Percentiles rank a stretch among this genome's conserved stretches.
These are phyloP conservation scores for Boehmeria nivea DNA, from an alignment of 306 rosid species.

Conservation along the genomic window DNA sequence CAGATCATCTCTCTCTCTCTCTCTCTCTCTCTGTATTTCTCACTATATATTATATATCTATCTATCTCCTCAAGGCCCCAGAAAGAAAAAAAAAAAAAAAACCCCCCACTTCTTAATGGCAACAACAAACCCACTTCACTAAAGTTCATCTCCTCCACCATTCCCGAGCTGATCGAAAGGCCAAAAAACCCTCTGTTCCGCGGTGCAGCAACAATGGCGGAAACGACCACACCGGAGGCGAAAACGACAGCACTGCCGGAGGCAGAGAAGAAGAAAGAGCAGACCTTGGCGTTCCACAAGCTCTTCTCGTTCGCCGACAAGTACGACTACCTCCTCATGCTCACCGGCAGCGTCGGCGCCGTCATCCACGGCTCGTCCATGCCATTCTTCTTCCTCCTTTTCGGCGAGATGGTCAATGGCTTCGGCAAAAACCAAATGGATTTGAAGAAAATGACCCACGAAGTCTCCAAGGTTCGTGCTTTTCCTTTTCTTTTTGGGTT, in stretches of 20 bases:
- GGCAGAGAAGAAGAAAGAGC: slow-evolving; percentile 95
- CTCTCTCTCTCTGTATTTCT: slow-evolving; percentile 23
- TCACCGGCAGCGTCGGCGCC: slow-evolving; percentile 81
- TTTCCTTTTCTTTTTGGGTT: background rate
- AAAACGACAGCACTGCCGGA: slow-evolving; percentile 45
- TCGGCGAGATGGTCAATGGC: slow-evolving; percentile 96
- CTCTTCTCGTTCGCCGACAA: slow-evolving; percentile 92
- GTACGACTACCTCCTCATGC: slow-evolving; percentile 70
- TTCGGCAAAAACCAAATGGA: slow-evolving; percentile 88
- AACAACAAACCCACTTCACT: slow-evolving; percentile 24
- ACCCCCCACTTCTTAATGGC: slow-evolving; percentile 20
- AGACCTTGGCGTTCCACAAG: slow-evolving; percentile 72
- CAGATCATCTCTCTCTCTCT: slow-evolving; percentile 39
- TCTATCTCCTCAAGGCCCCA: slow-evolving; percentile 2
- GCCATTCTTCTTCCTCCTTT: slow-evolving; percentile 91
- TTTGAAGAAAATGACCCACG: slow-evolving; percentile 78
- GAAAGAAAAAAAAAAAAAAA: too few species aligned
- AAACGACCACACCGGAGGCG: slow-evolving; percentile 40
- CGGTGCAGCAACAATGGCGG: slow-evolving; percentile 42
- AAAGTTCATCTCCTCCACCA: slow-evolving; percentile 8
- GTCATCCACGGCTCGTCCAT: slow-evolving; percentile 92
- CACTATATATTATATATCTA: background rate
- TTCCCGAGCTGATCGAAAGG: background rate
- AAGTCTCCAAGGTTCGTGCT: slow-evolving; percentile 67
- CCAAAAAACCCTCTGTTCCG: background rate